phyloP scores from a whole-genome alignment of 164 flowering plant species.

The Nymphaea thermarum region DNA sequence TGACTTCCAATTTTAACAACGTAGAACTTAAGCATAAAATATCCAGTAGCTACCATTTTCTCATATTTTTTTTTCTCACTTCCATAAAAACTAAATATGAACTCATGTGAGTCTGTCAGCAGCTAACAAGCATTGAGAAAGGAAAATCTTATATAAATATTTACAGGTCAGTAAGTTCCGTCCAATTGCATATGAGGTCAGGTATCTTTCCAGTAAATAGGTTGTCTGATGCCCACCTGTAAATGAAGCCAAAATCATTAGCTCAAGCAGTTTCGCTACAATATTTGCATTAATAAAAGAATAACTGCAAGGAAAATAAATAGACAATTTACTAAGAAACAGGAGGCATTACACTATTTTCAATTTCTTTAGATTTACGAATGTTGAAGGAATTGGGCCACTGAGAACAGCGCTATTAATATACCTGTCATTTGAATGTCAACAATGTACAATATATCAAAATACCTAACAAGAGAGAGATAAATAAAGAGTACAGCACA shows the following conservation, averaged over 20 bases:
- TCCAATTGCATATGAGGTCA: slow-evolving; percentile 61
- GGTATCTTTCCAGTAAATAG: slow-evolving; percentile 59
- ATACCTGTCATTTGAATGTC: slow-evolving; percentile 15
- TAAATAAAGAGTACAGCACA: background rate
- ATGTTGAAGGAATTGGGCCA: slow-evolving; percentile 31
- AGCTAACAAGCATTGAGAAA: too few species aligned
- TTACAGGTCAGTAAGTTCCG: slow-evolving; percentile 36
- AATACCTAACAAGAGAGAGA: background rate
- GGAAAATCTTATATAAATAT: too few species aligned
- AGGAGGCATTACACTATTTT: slow-evolving; percentile 16
- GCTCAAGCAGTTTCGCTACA: too few species aligned
- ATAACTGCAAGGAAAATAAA: too few species aligned
- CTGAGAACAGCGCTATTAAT: slow-evolving; percentile 27
- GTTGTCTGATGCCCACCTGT: slow-evolving; percentile 66
- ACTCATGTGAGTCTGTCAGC: too few species aligned
- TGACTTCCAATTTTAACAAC: too few species aligned
- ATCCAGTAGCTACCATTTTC: too few species aligned
- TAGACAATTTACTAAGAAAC: too few species aligned
- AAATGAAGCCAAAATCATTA: slow-evolving; percentile 1
- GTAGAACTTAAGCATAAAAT: too few species aligned
- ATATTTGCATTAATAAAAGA: too few species aligned
- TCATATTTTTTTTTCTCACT: too few species aligned
- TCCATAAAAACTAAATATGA: too few species aligned
- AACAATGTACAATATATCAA: background rate
- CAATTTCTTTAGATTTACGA: slow-evolving; percentile 16